Evolutionary conservation across 2,329 filamentous ascomycete genomes (phyloP).

Genomic region (Diatrype stigma): DNA sequence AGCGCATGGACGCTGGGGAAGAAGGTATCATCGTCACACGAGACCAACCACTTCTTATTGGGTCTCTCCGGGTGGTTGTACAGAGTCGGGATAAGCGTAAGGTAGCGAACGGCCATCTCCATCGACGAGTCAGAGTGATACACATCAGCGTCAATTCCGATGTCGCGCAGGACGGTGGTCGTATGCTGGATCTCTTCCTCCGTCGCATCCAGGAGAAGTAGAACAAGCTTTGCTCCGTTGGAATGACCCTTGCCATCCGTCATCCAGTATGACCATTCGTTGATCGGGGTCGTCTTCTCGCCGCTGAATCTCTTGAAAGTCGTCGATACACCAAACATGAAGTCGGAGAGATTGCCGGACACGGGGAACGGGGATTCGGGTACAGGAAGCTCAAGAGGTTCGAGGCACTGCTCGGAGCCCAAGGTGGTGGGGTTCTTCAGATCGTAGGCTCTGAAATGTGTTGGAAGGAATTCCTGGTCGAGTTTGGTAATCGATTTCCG

Average conservation of each 20-base stretch:
- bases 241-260: conserved; percentile 52
- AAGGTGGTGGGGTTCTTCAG: conserved; percentile 38
- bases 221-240: conserved; percentile 53
- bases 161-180: conserved; percentile 38
- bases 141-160: conserved; percentile 55
- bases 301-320: conserved; percentile 53
- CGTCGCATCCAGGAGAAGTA: conserved; percentile 50
- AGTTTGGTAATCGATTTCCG: conserved; percentile 50
- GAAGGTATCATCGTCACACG: conserved; percentile 63
- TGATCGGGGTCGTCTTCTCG: conserved; percentile 46
- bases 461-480: conserved; percentile 42
- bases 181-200: conserved; percentile 48
- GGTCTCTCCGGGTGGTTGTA: conserved; percentile 47
- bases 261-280: conserved; percentile 58
- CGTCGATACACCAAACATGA: conserved; percentile 57
- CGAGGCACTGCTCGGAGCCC: conserved; percentile 38
- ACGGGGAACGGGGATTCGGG: conserved; percentile 45
- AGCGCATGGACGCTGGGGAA: conserved; percentile 57
- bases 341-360: conserved; percentile 50
- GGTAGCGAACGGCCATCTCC: conserved; percentile 56
- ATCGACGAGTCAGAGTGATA: conserved; percentile 48
- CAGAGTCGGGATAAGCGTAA: conserved; percentile 50
- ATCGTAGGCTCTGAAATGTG: conserved; percentile 44
- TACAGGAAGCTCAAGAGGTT: conserved; percentile 48
- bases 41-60: conserved; percentile 55